Evolutionary conservation across 2,329 filamentous ascomycete species (phyloP).

Genomic region (Septoria linicola): DNA sequence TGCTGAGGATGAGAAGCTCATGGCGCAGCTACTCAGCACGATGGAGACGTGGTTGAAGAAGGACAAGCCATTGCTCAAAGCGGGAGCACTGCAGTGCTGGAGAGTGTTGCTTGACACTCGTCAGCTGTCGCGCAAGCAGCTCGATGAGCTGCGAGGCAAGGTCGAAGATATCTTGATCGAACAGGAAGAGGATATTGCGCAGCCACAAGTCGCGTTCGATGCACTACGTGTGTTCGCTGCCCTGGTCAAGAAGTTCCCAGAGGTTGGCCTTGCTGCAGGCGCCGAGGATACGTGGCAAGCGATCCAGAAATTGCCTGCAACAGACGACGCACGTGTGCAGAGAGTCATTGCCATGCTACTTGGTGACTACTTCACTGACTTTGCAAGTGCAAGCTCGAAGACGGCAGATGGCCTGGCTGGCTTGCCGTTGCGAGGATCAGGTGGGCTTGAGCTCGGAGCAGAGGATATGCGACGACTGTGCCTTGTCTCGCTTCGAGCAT

Average conservation of each 20-base stretch:
- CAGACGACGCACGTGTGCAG: conserved; percentile 72
- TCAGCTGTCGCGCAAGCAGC: conserved; percentile 64
- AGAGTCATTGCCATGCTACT: conserved; percentile 72
- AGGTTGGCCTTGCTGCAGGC: conserved; percentile 59
- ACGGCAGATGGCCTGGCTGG: conserved; percentile 50
- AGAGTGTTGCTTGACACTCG: conserved; percentile 74
- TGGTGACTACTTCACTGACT: conserved; percentile 75
- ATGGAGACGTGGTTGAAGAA: conserved; percentile 73
- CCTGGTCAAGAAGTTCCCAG: conserved; percentile 65
- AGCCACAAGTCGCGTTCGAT: conserved; percentile 73
- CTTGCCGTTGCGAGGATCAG: conserved; percentile 65
- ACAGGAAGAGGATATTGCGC: conserved; percentile 53
- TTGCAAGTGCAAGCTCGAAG: conserved; percentile 62
- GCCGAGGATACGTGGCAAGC: conserved; percentile 68
- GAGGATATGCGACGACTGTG: conserved; percentile 62
- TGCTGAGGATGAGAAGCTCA: conserved; percentile 68
- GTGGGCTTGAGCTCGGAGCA: conserved; percentile 66
- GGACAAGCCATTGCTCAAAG: conserved; percentile 68
- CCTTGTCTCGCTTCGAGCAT: conserved; percentile 56
- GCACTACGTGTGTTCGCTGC: conserved; percentile 68
- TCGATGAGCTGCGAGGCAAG: conserved; percentile 55
- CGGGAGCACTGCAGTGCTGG: conserved; percentile 77
- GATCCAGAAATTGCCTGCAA: conserved; percentile 67
- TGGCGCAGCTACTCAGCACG: conserved; percentile 66
- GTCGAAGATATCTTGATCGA: conserved; percentile 55